These are phyloP conservation scores for Dactylellina cionopaga DNA, from an alignment of 2,329 filamentous ascomycete genomes.

Conservation along the genomic window DNA sequence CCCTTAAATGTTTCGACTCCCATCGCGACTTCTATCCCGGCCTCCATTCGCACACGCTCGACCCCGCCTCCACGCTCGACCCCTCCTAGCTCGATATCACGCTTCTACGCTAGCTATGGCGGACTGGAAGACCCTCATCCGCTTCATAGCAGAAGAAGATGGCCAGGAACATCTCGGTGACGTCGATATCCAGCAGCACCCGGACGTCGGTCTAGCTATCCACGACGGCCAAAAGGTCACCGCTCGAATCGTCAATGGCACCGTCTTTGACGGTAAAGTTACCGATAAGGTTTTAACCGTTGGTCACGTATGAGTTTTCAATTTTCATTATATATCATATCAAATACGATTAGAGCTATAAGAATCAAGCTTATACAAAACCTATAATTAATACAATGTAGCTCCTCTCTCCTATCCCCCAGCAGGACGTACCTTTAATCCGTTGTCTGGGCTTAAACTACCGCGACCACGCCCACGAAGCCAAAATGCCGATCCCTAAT, in stretches of 20 bases:
- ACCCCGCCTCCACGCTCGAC: neutral
- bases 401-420: slow-evolving; percentile 33
- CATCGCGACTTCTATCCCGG: slow-evolving; percentile 8
- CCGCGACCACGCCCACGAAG: slow-evolving; percentile 75
- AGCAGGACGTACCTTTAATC: slow-evolving; percentile 64
- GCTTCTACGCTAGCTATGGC: slow-evolving; percentile 31
- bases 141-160: slow-evolving; percentile 62
- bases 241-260: slow-evolving; percentile 59
- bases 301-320: slow-evolving; percentile 53
- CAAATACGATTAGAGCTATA: too few species aligned
- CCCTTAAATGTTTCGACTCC: slow-evolving; percentile 31
- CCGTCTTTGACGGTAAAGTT: slow-evolving; percentile 60
- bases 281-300: slow-evolving; percentile 58
- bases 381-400: too few species aligned
- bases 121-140: slow-evolving; percentile 62
- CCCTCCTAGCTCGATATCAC: neutral
- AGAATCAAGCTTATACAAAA: neutral
- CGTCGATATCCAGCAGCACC: slow-evolving; percentile 58
- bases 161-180: slow-evolving; percentile 62
- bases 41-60: neutral
- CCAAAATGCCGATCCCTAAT: slow-evolving; percentile 74
- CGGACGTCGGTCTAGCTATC: slow-evolving; percentile 60
- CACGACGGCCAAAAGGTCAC: slow-evolving; percentile 59
- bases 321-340: neutral
- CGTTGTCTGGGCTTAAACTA: slow-evolving; percentile 78